phyloP scores from a whole-genome alignment of 352 stramenopile species.

The Phytophthora tentaculata region DNA sequence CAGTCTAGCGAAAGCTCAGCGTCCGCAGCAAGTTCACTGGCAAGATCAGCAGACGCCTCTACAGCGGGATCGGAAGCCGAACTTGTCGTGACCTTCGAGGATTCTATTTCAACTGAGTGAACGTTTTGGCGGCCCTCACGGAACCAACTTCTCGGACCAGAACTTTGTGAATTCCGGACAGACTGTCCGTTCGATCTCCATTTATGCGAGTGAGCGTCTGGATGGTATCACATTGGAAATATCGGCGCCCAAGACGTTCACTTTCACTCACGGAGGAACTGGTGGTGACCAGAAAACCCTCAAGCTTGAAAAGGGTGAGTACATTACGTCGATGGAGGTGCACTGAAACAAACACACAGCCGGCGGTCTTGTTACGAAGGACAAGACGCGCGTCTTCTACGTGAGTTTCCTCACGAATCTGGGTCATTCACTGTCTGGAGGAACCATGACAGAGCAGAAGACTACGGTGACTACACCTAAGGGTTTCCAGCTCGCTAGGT shows the following conservation, averaged over 20 bases:
- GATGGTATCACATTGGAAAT: slow-evolving; percentile 31
- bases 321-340: slow-evolving; percentile 5
- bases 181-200: slow-evolving; percentile 18
- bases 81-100: slow-evolving; percentile 19
- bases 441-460: not conserved
- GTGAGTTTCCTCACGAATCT: not conserved
- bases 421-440: not conserved
- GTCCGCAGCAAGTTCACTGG: too few relatives aligned
- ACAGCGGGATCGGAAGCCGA: not conserved
- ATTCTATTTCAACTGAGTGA: slow-evolving; percentile 28
- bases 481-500: slow-evolving; percentile 11
- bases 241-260: slow-evolving; percentile 6
- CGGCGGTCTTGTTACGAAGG: not conserved
- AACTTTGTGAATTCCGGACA: slow-evolving; percentile 32
- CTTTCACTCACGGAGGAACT: not conserved
- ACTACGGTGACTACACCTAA: slow-evolving; percentile 2
- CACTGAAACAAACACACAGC: slow-evolving; percentile 1
- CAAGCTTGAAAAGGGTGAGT: not conserved
- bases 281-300: not conserved
- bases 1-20: not conserved
- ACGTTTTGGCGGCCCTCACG: slow-evolving; percentile 31
- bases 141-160: slow-evolving; percentile 32
- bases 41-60: too few relatives aligned
- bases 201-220: slow-evolving; percentile 21
- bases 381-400: slow-evolving; percentile 5